A percentile compares a stretch with the other conserved stretches of the same genome.
phyloP scores from a whole-genome alignment of 2,329 filamentous ascomycete genomes.

The Neofusicoccum sp. region DNA sequence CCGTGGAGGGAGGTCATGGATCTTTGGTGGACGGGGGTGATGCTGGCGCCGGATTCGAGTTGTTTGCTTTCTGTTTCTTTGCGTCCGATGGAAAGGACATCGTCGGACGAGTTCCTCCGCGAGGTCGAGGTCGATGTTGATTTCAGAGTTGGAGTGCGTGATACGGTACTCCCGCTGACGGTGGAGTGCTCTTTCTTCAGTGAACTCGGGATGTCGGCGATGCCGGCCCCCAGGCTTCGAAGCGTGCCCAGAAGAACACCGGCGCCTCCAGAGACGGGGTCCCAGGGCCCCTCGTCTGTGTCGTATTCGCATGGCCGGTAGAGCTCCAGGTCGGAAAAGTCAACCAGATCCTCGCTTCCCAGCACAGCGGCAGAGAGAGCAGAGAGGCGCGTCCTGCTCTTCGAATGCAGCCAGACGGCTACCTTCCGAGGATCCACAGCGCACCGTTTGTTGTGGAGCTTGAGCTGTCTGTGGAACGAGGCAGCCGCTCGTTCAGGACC shows the following conservation, averaged over 20 bases:
- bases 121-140: not conserved
- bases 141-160: not conserved
- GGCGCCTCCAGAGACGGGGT: slow-evolving; percentile 24
- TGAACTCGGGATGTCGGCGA: not conserved
- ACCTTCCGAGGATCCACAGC: too few species aligned
- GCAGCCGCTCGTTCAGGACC: too few species aligned
- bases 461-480: not conserved
- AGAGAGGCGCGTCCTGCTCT: too few species aligned
- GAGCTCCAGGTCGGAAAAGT: slow-evolving; percentile 24
- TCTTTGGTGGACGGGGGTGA: not conserved
- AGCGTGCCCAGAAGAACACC: slow-evolving; percentile 65
- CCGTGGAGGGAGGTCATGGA: not conserved
- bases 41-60: too few species aligned
- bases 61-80: too few species aligned
- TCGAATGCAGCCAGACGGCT: too few species aligned
- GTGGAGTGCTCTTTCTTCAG: not conserved
- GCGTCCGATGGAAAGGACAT: too few species aligned
- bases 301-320: slow-evolving; percentile 23
- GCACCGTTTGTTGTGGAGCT: not conserved
- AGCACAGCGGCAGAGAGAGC: too few species aligned
- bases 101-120: not conserved
- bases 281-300: slow-evolving; percentile 22
- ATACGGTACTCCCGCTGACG: not conserved
- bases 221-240: not conserved
- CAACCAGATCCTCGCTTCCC: slow-evolving; percentile 22